Percentiles rank a stretch among this genome's conserved stretches.
phyloP scores from a whole-genome alignment of 352 stramenopile species.

The Phytophthora europaea region DNA sequence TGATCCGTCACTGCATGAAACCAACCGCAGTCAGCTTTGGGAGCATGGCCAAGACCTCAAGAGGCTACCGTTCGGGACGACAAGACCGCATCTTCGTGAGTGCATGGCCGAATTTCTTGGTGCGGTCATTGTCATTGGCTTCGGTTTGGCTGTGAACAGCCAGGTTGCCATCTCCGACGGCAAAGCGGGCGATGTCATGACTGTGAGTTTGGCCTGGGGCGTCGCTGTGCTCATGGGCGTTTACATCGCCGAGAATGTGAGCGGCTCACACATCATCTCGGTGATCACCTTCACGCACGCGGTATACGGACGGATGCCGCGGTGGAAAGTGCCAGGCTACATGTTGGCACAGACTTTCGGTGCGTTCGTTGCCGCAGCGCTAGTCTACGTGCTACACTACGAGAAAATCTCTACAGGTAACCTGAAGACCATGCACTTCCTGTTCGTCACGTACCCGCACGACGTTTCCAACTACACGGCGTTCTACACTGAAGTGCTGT shows the following conservation, averaged over 20 bases:
- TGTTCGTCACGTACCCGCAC: background rate
- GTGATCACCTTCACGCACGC: background rate
- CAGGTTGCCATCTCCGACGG: slow-evolving; percentile 59
- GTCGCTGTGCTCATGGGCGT: slow-evolving; percentile 69
- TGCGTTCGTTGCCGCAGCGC: background rate
- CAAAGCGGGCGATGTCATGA: slow-evolving; percentile 51
- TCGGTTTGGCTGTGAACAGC: slow-evolving; percentile 68
- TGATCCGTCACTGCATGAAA: background rate
- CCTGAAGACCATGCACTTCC: background rate
- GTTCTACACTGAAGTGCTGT: slow-evolving; percentile 31
- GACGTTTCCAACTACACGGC: background rate
- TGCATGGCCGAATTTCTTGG: slow-evolving; percentile 1
- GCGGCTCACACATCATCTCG: slow-evolving; percentile 21
- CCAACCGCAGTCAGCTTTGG: background rate
- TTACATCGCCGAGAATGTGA: slow-evolving; percentile 56
- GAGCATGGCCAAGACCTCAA: background rate
- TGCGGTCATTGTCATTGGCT: slow-evolving; percentile 19
- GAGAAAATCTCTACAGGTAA: background rate
- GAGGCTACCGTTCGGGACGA: background rate
- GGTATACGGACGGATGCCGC: background rate
- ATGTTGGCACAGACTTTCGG: background rate
- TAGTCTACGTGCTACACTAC: background rate
- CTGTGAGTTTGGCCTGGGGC: slow-evolving; percentile 62
- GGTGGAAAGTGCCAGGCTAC: background rate
- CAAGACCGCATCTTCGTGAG: background rate